Percentiles rank a stretch among this genome's conserved stretches.
phyloP scores from a whole-genome alignment of 2,329 filamentous ascomycete genomes.

The Colletotrichum lentis region DNA sequence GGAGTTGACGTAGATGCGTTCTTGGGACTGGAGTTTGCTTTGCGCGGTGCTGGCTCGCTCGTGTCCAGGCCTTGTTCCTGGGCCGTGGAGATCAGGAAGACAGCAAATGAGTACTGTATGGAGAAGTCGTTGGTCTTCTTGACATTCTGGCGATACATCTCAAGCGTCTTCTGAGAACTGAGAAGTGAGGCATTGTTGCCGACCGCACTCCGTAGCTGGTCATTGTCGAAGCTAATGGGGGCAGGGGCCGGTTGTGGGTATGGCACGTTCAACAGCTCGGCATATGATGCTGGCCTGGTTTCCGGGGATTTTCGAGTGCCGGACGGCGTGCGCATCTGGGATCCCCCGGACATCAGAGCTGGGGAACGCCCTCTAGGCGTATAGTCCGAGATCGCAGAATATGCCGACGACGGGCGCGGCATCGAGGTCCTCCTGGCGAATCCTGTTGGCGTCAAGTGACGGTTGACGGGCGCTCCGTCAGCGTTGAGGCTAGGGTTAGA shows the following conservation, averaged over 20 bases:
- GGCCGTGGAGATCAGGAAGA: slow-evolving; percentile 90
- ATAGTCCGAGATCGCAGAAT: slow-evolving; percentile 77
- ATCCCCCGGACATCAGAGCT: slow-evolving; percentile 52
- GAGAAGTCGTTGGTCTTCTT: slow-evolving; percentile 94
- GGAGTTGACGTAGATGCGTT: slow-evolving; percentile 57
- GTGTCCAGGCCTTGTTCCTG: slow-evolving; percentile 74
- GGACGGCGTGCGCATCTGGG: slow-evolving; percentile 58
- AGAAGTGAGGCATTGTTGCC: slow-evolving; percentile 91
- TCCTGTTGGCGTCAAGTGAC: slow-evolving; percentile 69
- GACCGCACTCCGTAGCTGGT: slow-evolving; percentile 77
- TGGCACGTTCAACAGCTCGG: slow-evolving; percentile 70
- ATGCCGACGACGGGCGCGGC: slow-evolving; percentile 77
- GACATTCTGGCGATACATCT: slow-evolving; percentile 96
- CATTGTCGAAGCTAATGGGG: slow-evolving; percentile 79
- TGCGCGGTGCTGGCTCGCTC: slow-evolving; percentile 56
- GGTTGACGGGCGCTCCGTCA: slow-evolving; percentile 61
- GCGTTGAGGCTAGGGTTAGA: slow-evolving; percentile 60
- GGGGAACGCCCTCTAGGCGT: slow-evolving; percentile 70
- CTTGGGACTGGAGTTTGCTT: slow-evolving; percentile 57
- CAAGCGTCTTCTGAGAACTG: slow-evolving; percentile 89
- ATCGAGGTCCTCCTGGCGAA: slow-evolving; percentile 65
- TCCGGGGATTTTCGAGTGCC: slow-evolving; percentile 64
- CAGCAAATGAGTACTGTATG: slow-evolving; percentile 94
- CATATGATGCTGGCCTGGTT: slow-evolving; percentile 61
- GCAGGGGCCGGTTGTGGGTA: slow-evolving; percentile 80